Base-by-base conservation (phyloP, 2,329 filamentous ascomycete species). In the Tympanopsis confertula region DNA sequence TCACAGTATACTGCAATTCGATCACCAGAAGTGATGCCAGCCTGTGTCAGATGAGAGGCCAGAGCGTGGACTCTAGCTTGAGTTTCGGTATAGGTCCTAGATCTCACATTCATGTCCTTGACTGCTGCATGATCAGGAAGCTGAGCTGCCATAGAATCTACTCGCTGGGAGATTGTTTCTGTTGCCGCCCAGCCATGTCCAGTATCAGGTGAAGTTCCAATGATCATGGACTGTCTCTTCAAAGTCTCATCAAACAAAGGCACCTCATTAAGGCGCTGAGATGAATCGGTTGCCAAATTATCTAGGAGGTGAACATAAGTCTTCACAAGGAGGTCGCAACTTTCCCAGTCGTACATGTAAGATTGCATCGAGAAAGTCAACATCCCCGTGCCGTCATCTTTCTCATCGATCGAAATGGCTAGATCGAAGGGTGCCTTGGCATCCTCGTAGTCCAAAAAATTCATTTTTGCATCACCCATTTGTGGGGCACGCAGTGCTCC, bases 1-100 rank as follows among this genome's bases (percentile, higher is more conserved):
- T 62, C 37, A 26, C 61, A 57, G 36, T 65, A 59, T 2, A 71
- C 61, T 1, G 45, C 56, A 2, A 71, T 54, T 1, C 39, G 37
- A 7, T 47, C 47, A 0, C 50, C 54, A 1, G 18, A 4, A 1
- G 38, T 37, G 4, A 48, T 39, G 1, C 44, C 48, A 1, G 24
- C 37, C 2, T 19, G 40, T 4, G 40, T 4, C 4, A 66, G 41
- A 2, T 50, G 44, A 4, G 42, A 43, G 12, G 56, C 50, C 29
- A 68, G 63, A 4, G 41, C 40, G 5, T 61, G 39, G 10, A 58
- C 49, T 2, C 55, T 55, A 5, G 42, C 13, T 10, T 39, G 44
- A 47, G 68, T 48, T 3, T 54, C 41, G 3, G 15, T n/a, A 39
- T 66, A 67, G 0, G 60, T 63, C 2, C 45, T 18, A 2, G 13